Evolutionary conservation across 225 moss, liverwort and hornwort genomes (phyloP), one percentile per base, ranked within the genome.

Genomic region (Ulota crispa): DNA sequence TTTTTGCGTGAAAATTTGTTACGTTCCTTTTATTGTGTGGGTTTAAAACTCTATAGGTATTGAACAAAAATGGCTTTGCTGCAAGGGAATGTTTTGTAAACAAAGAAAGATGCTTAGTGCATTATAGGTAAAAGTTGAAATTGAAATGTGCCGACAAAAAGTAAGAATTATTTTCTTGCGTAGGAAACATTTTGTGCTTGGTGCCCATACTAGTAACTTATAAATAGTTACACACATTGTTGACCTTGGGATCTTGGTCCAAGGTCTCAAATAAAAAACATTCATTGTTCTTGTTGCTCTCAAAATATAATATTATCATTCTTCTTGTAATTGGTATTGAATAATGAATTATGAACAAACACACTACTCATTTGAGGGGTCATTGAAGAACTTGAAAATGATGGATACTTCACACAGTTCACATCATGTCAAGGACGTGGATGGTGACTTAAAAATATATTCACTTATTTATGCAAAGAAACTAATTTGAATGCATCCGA

Each of bases 211-310:
- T n/a, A n/a, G n/a, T n/a, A n/a, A 32, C 13, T 23, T 2, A 23
- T 8, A 53, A 12, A 4, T 32, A 47, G 15, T 47, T 23, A 1
- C 23, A 32, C 8, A 13, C 12, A 32, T 23, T 23, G 0, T 0
- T 55, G 0, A 15, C 2, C 14, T 34, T 54, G 0, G 0, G 8
- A 34, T 3, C 11, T 47, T 70, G 10, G 10, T 47, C 0, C 18
- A 8, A 0, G 2, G 6, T 47, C 1, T 3, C 7, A n/a, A 54
- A 15, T 0, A 0, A n/a, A 39, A 0, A 0, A 1, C 7, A 15
- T 0, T 53, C 7, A 47, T 55, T 16, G 0, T 12, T 23, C 4
- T 5, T 0, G 0, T 70, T 6, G 28, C 6, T 20, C 50, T 20
- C 1, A 21, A 21, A 31, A 2, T 4, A 0, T 50, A 32, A 0